Evolutionary conservation across 257 asterid species (phyloP).

Genomic region (Handroanthus guayacan): DNA sequence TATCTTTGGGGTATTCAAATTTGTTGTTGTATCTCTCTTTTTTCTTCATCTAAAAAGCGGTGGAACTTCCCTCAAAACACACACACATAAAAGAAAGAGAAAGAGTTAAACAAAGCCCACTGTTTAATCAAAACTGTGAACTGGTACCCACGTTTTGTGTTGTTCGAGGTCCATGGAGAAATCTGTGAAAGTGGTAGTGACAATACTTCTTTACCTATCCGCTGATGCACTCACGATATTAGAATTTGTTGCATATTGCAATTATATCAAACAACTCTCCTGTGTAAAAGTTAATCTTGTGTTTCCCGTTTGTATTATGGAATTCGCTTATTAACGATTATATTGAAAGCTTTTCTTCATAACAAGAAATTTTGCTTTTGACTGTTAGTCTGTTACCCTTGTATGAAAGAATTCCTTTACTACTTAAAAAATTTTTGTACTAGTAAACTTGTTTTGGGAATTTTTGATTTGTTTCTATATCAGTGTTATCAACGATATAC

Average conservation of each 20-base stretch:
- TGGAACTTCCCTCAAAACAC: not conserved
- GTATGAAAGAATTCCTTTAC: not conserved
- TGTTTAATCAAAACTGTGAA: conserved; percentile 12
- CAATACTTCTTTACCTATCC: not conserved
- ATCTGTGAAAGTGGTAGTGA: not conserved
- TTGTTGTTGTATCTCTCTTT: not conserved
- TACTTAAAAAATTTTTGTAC: not conserved
- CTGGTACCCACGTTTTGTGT: conserved; percentile 13
- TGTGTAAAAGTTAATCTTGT: not conserved
- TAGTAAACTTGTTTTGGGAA: not conserved
- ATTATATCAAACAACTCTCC: not conserved
- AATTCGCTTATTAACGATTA: not conserved
- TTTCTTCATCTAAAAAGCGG: not conserved
- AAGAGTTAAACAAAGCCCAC: conserved; percentile 9
- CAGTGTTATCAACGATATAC: conserved; percentile 26
- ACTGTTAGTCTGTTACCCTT: not conserved
- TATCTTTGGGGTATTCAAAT: conserved; percentile 18
- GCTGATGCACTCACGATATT: not conserved
- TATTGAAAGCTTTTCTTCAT: conserved; percentile 7
- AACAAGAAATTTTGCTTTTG: not conserved
- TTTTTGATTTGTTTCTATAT: conserved; percentile 15
- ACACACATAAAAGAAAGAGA: not conserved
- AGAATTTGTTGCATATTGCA: not conserved
- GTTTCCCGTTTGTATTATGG: not conserved
- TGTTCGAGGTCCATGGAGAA: conserved; percentile 18